Evolutionary conservation across 306 rosid genomes (phyloP).

Genomic region (Leucaena leucocephala): DNA sequence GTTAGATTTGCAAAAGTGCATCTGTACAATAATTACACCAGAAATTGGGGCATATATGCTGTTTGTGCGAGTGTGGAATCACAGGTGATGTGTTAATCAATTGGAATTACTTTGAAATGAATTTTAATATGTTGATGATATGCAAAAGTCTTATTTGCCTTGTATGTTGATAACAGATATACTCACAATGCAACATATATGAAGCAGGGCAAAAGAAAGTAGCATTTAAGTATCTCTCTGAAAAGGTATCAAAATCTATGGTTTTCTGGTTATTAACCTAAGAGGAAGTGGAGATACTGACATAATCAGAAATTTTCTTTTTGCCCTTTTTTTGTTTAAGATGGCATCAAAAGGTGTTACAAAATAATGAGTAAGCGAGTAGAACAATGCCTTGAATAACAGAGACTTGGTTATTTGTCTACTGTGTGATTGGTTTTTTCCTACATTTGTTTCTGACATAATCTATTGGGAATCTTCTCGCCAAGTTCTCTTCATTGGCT

Average conservation of each 20-base stretch:
- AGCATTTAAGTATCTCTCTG: conserved; percentile 79
- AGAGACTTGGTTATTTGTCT: not conserved
- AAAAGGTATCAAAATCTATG: conserved; percentile 63
- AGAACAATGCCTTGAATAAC: not conserved
- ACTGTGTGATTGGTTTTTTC: not conserved
- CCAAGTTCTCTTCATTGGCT: conserved; percentile 15
- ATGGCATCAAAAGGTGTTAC: not conserved
- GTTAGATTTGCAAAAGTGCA: conserved; percentile 89
- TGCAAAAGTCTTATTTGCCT: conserved; percentile 8
- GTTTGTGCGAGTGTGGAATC: conserved; percentile 98
- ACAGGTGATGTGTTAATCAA: conserved; percentile 54
- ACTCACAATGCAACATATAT: conserved; percentile 87
- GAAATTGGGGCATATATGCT: conserved; percentile 99
- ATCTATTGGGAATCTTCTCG: not conserved
- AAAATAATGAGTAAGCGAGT: not conserved
- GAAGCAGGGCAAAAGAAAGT: conserved; percentile 96
- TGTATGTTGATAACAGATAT: conserved; percentile 58
- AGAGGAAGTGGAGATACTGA: conserved; percentile 1
- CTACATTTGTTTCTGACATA: conserved; percentile 1
- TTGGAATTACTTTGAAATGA: conserved; percentile 11
- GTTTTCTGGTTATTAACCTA: conserved; percentile 1
- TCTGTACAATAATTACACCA: conserved; percentile 82
- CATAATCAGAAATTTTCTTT: not conserved
- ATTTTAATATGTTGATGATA: conserved; percentile 15
- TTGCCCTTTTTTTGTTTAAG: not conserved